Evolutionary conservation across 495 filamentous ascomycete genomes (phyloP), one percentile per base, ranked within the genome.

Genomic region (Saxispiralis lemnorum): DNA sequence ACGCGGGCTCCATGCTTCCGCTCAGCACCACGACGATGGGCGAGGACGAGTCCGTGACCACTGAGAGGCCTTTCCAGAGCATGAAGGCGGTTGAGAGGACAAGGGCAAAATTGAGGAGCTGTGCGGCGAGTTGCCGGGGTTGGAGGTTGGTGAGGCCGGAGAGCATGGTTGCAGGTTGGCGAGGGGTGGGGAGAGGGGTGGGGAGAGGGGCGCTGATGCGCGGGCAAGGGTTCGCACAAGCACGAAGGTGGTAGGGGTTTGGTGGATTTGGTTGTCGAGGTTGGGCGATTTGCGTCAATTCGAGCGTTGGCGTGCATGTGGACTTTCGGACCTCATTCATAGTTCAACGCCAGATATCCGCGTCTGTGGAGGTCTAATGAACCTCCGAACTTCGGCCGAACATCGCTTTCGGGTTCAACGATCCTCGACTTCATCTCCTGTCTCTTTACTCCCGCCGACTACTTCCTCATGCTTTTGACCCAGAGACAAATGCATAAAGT

Each of bases 1-100:
- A 96, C 3, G 92, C 89, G 0, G 89, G 89, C 54, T 97, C 89
- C 89, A 96, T 97, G 39, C 75, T 82, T 2, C 89, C 89, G 1
- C 83, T 89, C 12, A 96, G 70, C 1, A 97, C 89, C 34, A 95
- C 89, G 47, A 95, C 89, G 51, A 96, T 96, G 6, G 89, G 89
- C 1, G 79, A 87, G 30, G 83, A 84, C 2, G 82, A 92, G 51
- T 89, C 77, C 33, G 85, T 75, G 48, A 78, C 69, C 6, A 97
- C 75, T 17, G 83, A 89, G 35, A 97, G 73, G 7, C 81, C 82
- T 64, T 97, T 97, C 89, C 88, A 96, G 61, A 94, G 75, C 88
- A 94, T 95, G 59, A 95, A 94, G 0, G 88, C 87, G 2, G 87
- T 94, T 12, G 81, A 85, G 13, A 96, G 77, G 39, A 96, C 86